Base-by-base conservation (phyloP, 192 early-diverging fungal species). In the Umbelopsis sp. region DNA sequence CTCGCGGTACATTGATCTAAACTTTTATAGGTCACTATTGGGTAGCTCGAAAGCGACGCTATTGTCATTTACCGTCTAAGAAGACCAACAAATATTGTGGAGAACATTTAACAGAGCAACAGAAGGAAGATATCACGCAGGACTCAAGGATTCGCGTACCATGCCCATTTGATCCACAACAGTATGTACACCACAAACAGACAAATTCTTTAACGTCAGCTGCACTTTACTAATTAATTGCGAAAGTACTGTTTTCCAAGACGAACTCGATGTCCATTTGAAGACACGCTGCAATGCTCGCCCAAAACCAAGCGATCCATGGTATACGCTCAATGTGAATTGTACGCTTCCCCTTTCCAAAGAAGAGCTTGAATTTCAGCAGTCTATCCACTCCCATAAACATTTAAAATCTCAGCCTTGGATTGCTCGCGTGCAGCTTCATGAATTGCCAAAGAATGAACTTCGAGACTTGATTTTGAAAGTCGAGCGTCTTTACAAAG, bases 101-200 rank as follows among this genome's bases (percentile, higher is more conserved):
- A 17, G 91, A 94, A 68, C 92, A 94, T 74, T 79, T 86, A 26
- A 80, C 74, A 32, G 66, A 76, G 10, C 82, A 81, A 14, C 65
- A 76, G 45, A 62, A 66, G 31, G 52, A 66, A 56, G 65, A 51
- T 44, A 21, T 16, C 26, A 49, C 59, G 16, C 45, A 67, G 29
- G 66, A 71, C 25, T 41, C 69, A 29, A 81, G 82, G 32, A n/a
- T 62, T 20, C 84, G 92, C 22, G 82, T 94, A 14, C 91, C 89
- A 16, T 94, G 92, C 69, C 91, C 92, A 16, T 92, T 85, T 44
- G 91, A 93, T 71, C 82, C 82, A 25, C 83, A 80, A 38, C 92
- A 94, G 85, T 92, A 86, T 73, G 83, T 67, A 75, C 38, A 50
- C 74, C 17, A n/a, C 4, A 17, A 21, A 0, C 7, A 20, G 4